Conservation (phyloP, 1,139 yeast species). For the Nakaseomyces glabratus region DNA sequence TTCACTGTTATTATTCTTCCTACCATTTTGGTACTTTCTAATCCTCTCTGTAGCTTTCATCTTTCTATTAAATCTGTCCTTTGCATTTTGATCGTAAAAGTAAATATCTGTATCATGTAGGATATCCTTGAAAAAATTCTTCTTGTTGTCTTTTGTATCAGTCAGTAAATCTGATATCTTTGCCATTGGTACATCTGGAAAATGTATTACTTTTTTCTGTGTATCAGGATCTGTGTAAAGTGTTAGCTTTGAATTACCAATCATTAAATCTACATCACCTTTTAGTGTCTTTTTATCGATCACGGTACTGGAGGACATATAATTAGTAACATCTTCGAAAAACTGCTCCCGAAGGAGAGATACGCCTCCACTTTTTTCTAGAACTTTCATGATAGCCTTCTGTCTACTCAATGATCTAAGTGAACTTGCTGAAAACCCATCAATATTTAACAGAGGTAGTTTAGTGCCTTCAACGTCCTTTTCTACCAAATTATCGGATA, state of each 20-base stretch:
- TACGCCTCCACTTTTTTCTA: conserved; percentile 26
- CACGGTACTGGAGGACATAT: conserved; percentile 24
- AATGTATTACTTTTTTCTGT: conserved; percentile 18
- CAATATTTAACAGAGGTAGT: conserved; percentile 16
- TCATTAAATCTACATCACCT: conserved; percentile 26
- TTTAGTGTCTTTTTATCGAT: conserved; percentile 29
- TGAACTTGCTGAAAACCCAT: conserved; percentile 29
- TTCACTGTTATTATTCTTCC: conserved; percentile 2
- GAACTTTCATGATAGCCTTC: conserved; percentile 25
- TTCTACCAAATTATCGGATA: conserved; percentile 1
- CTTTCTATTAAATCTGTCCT: conserved; percentile 26
- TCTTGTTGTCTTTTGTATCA: conserved; percentile 24
- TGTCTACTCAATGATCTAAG: conserved; percentile 29
- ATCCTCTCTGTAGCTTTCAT: conserved; percentile 28
- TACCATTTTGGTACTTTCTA: conserved; percentile 23
- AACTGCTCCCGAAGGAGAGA: conserved; percentile 26
- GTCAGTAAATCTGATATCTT: conserved; percentile 17
- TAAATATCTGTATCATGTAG: conserved; percentile 28
- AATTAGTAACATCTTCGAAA: conserved; percentile 25
- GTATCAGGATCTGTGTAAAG: conserved; percentile 16
- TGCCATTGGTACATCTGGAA: conserved; percentile 21
- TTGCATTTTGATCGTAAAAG: conserved; percentile 29
- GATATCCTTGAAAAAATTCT: conserved; percentile 21
- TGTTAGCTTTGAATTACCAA: conserved; percentile 19
- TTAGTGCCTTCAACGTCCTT: background rate